Evolutionary conservation across 1,139 yeast genomes (phyloP).

Genomic region (Taiozyma sp.): DNA sequence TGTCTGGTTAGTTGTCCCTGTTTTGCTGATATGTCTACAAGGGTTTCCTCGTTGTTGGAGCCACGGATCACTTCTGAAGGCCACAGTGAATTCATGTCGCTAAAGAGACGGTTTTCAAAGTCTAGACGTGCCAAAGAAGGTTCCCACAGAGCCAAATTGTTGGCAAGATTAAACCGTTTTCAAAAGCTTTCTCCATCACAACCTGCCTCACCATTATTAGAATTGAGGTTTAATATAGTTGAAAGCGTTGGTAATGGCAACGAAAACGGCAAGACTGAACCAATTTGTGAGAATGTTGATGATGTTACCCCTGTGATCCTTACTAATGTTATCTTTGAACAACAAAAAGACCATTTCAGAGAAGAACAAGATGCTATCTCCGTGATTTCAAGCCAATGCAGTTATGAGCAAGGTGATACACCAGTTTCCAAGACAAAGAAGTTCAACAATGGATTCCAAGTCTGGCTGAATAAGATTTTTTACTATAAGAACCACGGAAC

Average conservation of each 20-base stretch:
- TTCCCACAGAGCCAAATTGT: not conserved
- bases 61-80: not conserved
- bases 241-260: not conserved
- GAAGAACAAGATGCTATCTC: not conserved
- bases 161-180: not conserved
- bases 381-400: conserved; percentile 1
- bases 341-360: not conserved
- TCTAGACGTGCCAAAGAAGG: conserved; percentile 1
- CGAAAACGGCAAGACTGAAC: not conserved
- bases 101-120: not conserved
- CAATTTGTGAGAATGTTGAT: conserved; percentile 3
- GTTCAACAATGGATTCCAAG: conserved; percentile 3
- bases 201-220: not conserved
- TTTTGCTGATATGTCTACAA: not conserved
- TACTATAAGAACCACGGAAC: conserved; percentile 3
- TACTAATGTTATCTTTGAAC: not conserved
- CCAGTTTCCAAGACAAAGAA: conserved; percentile 10
- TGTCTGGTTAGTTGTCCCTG: not conserved
- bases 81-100: not conserved
- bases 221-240: not conserved
- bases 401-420: conserved; percentile 8
- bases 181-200: not conserved
- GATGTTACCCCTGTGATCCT: not conserved
- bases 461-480: conserved; percentile 8
- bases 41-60: not conserved